Evolutionary conservation across 495 filamentous ascomycete species (phyloP).

Genomic region (Xylaria curta): DNA sequence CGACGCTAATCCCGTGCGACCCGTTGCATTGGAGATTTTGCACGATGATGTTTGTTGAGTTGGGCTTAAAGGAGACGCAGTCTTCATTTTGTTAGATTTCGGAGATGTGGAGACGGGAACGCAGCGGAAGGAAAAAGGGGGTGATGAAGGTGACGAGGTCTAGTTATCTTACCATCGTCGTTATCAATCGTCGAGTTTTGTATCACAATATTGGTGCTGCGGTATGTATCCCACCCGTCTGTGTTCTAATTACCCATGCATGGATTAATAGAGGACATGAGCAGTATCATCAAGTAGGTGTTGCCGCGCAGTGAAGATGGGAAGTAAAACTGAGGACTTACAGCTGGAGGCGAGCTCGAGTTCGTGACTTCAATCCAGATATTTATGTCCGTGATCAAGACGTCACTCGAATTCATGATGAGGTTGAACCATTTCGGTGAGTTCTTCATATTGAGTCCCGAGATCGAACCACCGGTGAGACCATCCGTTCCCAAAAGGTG

Average conservation of each 20-base stretch:
- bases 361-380: conserved; percentile 59
- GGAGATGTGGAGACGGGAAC: not conserved
- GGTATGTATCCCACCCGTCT: conserved; percentile 72
- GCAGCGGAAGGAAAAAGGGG: not conserved
- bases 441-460: conserved; percentile 63
- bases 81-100: conserved; percentile 40
- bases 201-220: conserved; percentile 64
- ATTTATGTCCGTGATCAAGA: conserved; percentile 68
- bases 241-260: conserved; percentile 57
- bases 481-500: conserved; percentile 67
- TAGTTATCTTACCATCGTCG: conserved; percentile 58
- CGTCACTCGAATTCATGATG: conserved; percentile 66
- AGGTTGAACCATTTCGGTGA: conserved; percentile 70
- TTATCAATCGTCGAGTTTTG: conserved; percentile 73
- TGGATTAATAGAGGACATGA: conserved; percentile 44
- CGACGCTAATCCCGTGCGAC: conserved; percentile 75
- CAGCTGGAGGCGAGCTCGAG: conserved; percentile 37
- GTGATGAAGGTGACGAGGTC: not conserved
- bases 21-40: conserved; percentile 74
- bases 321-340: conserved; percentile 21
- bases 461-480: conserved; percentile 62
- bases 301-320: not conserved
- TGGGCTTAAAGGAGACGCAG: conserved; percentile 76
- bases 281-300: not conserved
- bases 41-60: conserved; percentile 70